A percentile compares a stretch with the other conserved stretches of the same genome.
These are phyloP conservation scores for Trametes cinnabarina DNA, from an alignment of 768 basidiomycete species.

Conservation along the genomic window DNA sequence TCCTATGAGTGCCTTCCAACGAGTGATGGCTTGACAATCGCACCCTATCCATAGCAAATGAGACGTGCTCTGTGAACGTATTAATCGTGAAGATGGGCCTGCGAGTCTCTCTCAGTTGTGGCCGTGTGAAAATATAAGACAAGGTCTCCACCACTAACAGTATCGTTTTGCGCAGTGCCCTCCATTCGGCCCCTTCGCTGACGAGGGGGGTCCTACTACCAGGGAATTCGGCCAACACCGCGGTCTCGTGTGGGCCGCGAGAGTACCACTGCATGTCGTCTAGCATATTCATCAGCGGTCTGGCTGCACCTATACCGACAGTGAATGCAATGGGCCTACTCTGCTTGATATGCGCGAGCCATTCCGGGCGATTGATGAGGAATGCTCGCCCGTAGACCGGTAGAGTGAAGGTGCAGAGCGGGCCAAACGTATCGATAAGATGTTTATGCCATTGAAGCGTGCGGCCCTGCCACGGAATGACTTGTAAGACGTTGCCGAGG, in stretches of 20 bases:
- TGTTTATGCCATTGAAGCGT: neutral
- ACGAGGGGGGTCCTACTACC: too few relatives aligned
- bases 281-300: neutral
- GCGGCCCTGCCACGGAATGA: neutral
- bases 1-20: neutral
- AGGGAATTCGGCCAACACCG: too few relatives aligned
- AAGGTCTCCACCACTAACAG: too few relatives aligned
- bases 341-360: slow-evolving; percentile 20
- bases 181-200: too few relatives aligned
- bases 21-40: neutral
- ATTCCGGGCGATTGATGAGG: slow-evolving; percentile 21
- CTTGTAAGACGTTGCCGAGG: neutral
- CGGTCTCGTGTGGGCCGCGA: too few relatives aligned
- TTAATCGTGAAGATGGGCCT: too few relatives aligned
- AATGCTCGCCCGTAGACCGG: slow-evolving; percentile 19
- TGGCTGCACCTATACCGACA: neutral
- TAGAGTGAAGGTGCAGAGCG: slow-evolving; percentile 20
- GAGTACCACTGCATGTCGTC: slow-evolving; percentile 3
- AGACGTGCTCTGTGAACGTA: neutral
- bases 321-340: neutral
- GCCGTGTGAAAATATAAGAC: too few relatives aligned
- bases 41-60: neutral
- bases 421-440: slow-evolving; percentile 8
- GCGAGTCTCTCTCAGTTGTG: too few relatives aligned
- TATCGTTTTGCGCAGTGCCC: too few relatives aligned